Evolutionary conservation across 805 yeast genomes (phyloP), one percentile per base, ranked within the genome.

Genomic region (Wickerhamiella allomyrinae): DNA sequence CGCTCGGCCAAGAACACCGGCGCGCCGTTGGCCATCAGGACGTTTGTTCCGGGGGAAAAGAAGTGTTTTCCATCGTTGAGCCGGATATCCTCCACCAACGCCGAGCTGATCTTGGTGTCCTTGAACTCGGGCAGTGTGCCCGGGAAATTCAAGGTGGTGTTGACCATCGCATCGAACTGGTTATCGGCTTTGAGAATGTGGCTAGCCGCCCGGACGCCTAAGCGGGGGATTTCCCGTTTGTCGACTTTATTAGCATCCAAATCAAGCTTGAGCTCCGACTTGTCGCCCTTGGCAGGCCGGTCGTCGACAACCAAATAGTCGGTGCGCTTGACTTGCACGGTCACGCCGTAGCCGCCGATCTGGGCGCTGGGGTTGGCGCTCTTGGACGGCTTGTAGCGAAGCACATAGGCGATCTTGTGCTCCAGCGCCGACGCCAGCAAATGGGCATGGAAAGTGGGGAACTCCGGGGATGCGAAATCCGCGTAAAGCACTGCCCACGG

Each of bases 401-500:
- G 74, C 2, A 78, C 71, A 56, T 83, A 80, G 39, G 81, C 68
- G 21, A 86, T 55, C 53, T 82, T 81, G 0, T 82, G 89, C 2
- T 66, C 57, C 13, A 61, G 53, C 0, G 94, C 79, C 44, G 77
- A 74, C 29, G 71, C 69, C 45, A 66, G 69, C 40, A 89, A 59
- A 44, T 75, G 70, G 11, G 65, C 56, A 51, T 83, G 76, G 61
- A 81, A 77, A 5, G 62, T 62, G 13, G 63, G 62, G 50, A 85
- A 79, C 3, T 64, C 59, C 0, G 53, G 57, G n/a, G 71, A 66
- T 5, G 56, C 47, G 8, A 76, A 65, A 51, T 79, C 77, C 11
- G 87, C 94, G 51, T 85, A 84, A 2, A 87, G 61, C 0, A 77
- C 57, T 14, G 79, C 65, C 33, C 76, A 43, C 0, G 91, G 89